Conservation (phyloP, 75 land plant genomes). For the Gnetum montanum region DNA sequence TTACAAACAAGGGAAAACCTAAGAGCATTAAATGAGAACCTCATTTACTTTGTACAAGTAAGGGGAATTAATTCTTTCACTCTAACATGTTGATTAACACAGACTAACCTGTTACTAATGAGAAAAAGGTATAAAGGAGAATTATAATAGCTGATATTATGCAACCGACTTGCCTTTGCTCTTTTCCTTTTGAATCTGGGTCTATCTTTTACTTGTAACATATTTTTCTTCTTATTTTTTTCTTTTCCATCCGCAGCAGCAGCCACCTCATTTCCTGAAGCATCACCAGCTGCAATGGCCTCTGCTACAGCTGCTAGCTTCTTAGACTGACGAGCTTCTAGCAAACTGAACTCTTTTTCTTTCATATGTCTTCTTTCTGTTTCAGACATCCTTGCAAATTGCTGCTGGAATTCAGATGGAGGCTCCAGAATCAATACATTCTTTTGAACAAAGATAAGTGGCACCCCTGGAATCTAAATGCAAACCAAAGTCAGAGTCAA, state of each 20-base stretch:
- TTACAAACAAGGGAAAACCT: too few relatives aligned
- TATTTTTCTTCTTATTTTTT: constrained; percentile 4
- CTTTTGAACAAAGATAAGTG: constrained; percentile 54
- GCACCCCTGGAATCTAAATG: constrained; percentile 71
- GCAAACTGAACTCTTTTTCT: constrained; percentile 34
- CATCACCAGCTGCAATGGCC: constrained; percentile 6
- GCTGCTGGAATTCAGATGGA: constrained; percentile 57
- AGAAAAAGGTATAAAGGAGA: too few relatives aligned
- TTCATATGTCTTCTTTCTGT: constrained; percentile 46
- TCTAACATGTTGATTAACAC: too few relatives aligned
- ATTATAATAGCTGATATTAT: not conserved
- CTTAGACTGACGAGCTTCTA: constrained; percentile 16
- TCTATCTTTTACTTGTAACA: constrained; percentile 23
- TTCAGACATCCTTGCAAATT: constrained; percentile 55
- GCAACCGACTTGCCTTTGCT: constrained; percentile 82
- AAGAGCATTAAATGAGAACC: too few relatives aligned
- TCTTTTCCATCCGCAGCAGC: constrained; percentile 2
- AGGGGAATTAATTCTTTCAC: too few relatives aligned
- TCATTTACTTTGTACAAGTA: too few relatives aligned
- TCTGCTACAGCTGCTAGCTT: constrained; percentile 13
- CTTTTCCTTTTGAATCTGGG: constrained; percentile 63
- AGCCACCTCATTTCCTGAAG: constrained; percentile 1
- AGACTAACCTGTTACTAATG: too few relatives aligned
- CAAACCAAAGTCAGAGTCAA: not conserved
- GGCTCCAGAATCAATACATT: constrained; percentile 64